Evolutionary conservation across 768 basidiomycete genomes (phyloP), one percentile per base, ranked within the genome.

Genomic region (Tulasnella sp.): DNA sequence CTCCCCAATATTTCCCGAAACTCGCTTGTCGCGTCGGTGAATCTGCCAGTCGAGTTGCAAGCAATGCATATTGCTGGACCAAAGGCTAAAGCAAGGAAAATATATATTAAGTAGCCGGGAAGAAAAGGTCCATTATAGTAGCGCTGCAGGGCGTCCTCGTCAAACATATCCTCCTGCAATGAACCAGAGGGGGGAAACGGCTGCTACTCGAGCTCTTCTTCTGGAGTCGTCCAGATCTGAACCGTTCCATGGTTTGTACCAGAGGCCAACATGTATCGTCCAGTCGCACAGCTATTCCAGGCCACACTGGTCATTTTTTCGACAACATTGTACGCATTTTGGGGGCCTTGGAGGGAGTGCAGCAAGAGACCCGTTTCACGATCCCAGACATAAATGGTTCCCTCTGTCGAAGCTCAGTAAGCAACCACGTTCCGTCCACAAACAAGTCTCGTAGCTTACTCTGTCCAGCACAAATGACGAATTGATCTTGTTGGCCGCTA

Each of bases 311-410:
- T 92, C 72, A 93, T 77, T 77, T 92, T 90, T 3, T 81, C 82
- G 4, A 86, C 84, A 36, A 85, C 83, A 14, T 81, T 82, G 77
- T 88, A 88, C 34, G 37, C 32, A 6, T 36, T 11, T 9, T 62
- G 35, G 5, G 70, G 59, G 12, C 40, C 42, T 12, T 85, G 86
- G 75, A 93, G 84, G 74, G 88, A 84, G 74, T 91, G 90, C 2
- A 93, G 82, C 1, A 91, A 81, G 9, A 67, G 32, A 14, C 86
- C 92, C 12, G 90, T 89, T 79, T 92, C 90, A 73, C 88, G 86
- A 76, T 94, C 92, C 92, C 92, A 94, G 16, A 93, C 90, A 77
- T 91, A 88, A 16, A 94, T 88, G 76, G 92, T 89, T 5, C 91
- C 92, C 73, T 86, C 91, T 75, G 37, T 19, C 11, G 2, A 5